phyloP scores from a whole-genome alignment of 306 rosid species.

The Cucumis sativus region Cucumber_9930_V3 NC_026656.2:22299001-22299500 shows the following conservation, averaged over 20 bases:
- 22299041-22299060: neutral
- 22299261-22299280: constrained; percentile 96
- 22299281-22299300: constrained; percentile 80
- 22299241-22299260: constrained; percentile 75
- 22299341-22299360: constrained; percentile 75
- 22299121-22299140: neutral
- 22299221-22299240: constrained; percentile 52
- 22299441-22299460: constrained; percentile 71
- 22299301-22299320: constrained; percentile 81
- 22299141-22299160: neutral
- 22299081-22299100: neutral
- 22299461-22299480: constrained; percentile 69
- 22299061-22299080: neutral
- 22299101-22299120: neutral
- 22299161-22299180: neutral
- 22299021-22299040: neutral
- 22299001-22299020: neutral
- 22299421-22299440: constrained; percentile 70
- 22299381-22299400: constrained; percentile 81
- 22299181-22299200: neutral
- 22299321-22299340: constrained; percentile 86
- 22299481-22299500: constrained; percentile 6
- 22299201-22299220: neutral
- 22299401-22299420: constrained; percentile 65
- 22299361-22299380: constrained; percentile 87